A percentile compares a stretch with the other conserved stretches of the same genome.
These are phyloP conservation scores for Corrigiola litoralis DNA, from an alignment of 179 eudicot genomes.

Conservation along the genomic window DNA sequence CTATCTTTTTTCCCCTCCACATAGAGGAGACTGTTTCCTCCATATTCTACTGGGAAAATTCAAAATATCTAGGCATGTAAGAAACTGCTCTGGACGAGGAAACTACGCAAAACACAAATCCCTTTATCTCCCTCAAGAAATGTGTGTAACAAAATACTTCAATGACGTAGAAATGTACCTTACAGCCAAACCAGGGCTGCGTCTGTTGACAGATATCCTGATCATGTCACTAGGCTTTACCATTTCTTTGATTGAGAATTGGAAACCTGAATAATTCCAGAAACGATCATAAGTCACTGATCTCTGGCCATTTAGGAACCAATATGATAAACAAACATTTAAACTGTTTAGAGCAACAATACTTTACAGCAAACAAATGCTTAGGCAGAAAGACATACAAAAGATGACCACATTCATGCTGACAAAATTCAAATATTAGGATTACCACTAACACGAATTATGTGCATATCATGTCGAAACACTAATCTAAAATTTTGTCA, in stretches of 20 bases:
- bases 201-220: conserved; percentile 40
- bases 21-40: no score
- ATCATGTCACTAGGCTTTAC: conserved; percentile 58
- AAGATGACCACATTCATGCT: background rate
- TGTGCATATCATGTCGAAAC: no score
- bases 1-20: no score
- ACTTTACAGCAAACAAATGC: no score
- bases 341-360: no score
- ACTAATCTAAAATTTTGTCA: no score
- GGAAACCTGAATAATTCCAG: conserved; percentile 44
- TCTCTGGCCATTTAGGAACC: background rate
- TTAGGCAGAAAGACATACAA: background rate
- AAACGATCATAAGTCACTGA: conserved; percentile 6
- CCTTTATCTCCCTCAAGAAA: no score
- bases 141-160: background rate
- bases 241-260: conserved; percentile 45
- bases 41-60: no score
- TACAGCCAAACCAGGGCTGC: conserved; percentile 56
- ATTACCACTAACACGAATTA: background rate
- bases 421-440: background rate
- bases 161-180: conserved; percentile 39
- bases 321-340: no score
- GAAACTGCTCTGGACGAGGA: no score
- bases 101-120: no score
- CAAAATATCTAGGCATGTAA: no score